These are phyloP conservation scores for Trichoderma atrobrunneum DNA, from an alignment of 2,329 filamentous ascomycete species.

Conservation along the genomic window DNA sequence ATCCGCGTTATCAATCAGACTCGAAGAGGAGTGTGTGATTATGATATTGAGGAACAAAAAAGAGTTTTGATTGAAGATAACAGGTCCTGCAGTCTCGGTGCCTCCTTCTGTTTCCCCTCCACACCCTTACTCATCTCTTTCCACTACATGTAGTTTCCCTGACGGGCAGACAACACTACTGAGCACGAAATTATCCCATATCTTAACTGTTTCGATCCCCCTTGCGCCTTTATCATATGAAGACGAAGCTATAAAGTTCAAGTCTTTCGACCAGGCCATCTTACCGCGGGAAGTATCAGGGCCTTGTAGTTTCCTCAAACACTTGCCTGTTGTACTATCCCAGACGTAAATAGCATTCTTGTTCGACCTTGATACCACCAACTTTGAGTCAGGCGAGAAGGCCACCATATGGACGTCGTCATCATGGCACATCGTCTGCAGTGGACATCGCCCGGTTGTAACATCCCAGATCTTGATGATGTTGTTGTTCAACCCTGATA, in stretches of 20 bases:
- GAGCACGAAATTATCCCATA: background rate
- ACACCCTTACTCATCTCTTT: background rate
- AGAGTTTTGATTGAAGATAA: background rate
- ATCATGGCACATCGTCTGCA: rapidly evolving
- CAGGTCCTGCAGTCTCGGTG: background rate
- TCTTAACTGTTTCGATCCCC: rapidly evolving
- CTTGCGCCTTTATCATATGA: background rate
- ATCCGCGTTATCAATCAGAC: background rate
- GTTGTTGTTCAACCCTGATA: background rate
- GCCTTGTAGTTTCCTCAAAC: background rate
- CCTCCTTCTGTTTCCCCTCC: background rate
- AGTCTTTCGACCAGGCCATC: background rate
- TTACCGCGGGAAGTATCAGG: rapidly evolving
- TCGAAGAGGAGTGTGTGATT: background rate
- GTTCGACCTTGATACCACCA: background rate
- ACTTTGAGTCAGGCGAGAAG: background rate
- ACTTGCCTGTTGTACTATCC: background rate
- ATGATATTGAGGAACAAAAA: background rate
- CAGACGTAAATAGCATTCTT: background rate
- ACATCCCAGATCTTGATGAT: background rate
- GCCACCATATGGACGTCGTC: background rate
- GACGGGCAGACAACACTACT: background rate
- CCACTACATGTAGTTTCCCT: background rate
- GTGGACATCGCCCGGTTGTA: background rate
- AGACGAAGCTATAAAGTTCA: background rate